Base-by-base conservation (phyloP, 164 flowering plant species). In the Saururus chinensis region DNA sequence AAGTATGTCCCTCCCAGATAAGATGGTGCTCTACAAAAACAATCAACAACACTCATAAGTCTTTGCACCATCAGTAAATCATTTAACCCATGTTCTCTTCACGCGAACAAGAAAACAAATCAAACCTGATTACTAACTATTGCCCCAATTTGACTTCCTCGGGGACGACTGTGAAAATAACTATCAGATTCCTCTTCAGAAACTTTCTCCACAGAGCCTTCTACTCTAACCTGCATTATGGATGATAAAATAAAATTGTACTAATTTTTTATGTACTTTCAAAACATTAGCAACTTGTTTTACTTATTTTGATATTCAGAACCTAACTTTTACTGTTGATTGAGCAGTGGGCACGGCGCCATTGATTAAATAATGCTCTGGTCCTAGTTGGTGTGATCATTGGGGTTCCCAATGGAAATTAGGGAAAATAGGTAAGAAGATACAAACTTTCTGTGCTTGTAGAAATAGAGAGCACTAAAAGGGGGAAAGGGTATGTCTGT, bases 91-190 rank as follows among this genome's bases (percentile, higher is more conserved):
- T 4, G 23, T 52, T 53, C n/a, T 52, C 21, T 52, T 49, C 24
- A 19, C 13, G 58, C 17, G 14, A 35, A 55, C 48, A 63, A 57
- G 13, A 62, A 45, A 25, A 21, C 11, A 60, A 26, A 53, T 49
- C 24, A 49, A 42, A 85, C 96, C 89, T 92, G 96, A 68, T 82
- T 75, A 83, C 97, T 85, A 74, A 79, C 93, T 42, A 87, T 75
- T 65, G 96, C 95, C 61, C 96, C 98, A 66, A 90, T 75, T 70
- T 88, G 98, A 77, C 95, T 88, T 72, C 92, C 98, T 53, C 82
- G 82, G 58, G 97, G 96, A 76, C 92, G 95, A 57, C 91, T 88
- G 60, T 87, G 95, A 67, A 93, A 93, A 67, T 87, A 90, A 35
- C 83, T 80, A 67, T 88, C 89, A 68, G 96, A 93, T 77, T 93